Percentiles rank a stretch among this genome's conserved stretches.
Evolutionary conservation across 257 asterid genomes (phyloP).

Genomic region (Jaltomata sinuosa): DNA sequence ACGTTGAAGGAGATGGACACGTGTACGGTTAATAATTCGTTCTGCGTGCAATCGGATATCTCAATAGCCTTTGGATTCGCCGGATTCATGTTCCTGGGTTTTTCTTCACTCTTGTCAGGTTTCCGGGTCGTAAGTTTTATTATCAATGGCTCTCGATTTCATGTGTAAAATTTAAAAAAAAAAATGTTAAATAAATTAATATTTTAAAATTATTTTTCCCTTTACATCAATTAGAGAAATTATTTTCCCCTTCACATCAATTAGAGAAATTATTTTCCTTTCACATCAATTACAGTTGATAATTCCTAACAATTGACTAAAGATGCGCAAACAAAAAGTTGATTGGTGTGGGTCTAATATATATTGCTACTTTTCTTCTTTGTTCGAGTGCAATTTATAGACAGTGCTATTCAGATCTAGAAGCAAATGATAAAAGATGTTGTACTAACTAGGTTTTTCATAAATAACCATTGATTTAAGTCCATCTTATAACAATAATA

Average conservation of each 20-base stretch:
- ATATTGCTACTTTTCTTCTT: neutral
- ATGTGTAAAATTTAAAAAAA: neutral
- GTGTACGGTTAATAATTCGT: conserved; percentile 24
- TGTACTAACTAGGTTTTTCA: neutral
- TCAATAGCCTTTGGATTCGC: conserved; percentile 39
- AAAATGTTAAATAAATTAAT: neutral
- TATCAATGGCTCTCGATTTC: conserved; percentile 39
- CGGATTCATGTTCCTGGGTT: conserved; percentile 35
- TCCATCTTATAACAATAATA: no score
- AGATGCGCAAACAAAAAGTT: neutral
- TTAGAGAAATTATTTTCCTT: neutral
- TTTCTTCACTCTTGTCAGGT: conserved; percentile 39
- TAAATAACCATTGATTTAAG: neutral
- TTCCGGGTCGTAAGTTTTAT: conserved; percentile 34
- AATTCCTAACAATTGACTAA: neutral
- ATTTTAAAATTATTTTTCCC: neutral
- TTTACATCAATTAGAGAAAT: neutral
- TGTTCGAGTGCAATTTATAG: neutral
- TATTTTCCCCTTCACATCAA: neutral
- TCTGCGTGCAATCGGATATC: conserved; percentile 36
- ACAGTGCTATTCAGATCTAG: neutral
- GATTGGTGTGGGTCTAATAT: neutral
- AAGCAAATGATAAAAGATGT: neutral
- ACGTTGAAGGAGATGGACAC: conserved; percentile 11
- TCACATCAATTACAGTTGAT: neutral